Evolutionary conservation across 305 asterid genomes (phyloP).

Genomic region (Fraxinus baroniana): DNA sequence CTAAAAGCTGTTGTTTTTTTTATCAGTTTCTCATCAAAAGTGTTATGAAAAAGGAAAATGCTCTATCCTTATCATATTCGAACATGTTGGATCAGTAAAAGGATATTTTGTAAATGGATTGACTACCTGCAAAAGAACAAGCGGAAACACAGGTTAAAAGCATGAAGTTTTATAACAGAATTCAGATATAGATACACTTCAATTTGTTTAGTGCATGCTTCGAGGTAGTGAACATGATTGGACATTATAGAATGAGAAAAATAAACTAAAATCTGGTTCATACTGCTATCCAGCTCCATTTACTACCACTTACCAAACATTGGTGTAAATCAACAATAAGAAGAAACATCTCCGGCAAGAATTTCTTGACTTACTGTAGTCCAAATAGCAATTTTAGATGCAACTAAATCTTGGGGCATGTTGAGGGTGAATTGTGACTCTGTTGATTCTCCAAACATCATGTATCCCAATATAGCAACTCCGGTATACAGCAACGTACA

Average conservation of each 20-base stretch:
- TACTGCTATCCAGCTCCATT: background rate
- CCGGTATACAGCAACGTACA: constrained; percentile 70
- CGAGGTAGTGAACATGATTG: background rate
- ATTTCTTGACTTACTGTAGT: constrained; percentile 55
- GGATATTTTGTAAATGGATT: constrained; percentile 97
- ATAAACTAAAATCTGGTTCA: background rate
- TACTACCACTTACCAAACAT: background rate
- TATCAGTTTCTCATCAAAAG: background rate
- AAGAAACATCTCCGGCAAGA: background rate
- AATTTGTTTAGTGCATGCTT: too few species aligned
- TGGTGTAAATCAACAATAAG: background rate
- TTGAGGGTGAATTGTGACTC: constrained; percentile 88
- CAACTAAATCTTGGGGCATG: constrained; percentile 68
- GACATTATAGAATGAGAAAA: background rate
- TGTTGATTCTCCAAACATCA: constrained; percentile 75
- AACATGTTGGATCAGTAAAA: constrained; percentile 27
- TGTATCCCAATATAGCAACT: constrained; percentile 76
- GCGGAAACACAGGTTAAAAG: constrained; percentile 13
- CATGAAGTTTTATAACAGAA: too few species aligned
- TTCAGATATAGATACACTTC: too few species aligned
- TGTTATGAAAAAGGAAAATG: background rate
- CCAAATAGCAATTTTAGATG: constrained; percentile 90
- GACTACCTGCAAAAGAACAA: constrained; percentile 62
- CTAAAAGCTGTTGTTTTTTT: background rate
- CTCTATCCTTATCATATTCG: too few species aligned